Evolutionary conservation across 1,284 basidiomycete genomes (phyloP), one percentile per base, ranked within the genome.

Genomic region (Boletus coffeatus): DNA sequence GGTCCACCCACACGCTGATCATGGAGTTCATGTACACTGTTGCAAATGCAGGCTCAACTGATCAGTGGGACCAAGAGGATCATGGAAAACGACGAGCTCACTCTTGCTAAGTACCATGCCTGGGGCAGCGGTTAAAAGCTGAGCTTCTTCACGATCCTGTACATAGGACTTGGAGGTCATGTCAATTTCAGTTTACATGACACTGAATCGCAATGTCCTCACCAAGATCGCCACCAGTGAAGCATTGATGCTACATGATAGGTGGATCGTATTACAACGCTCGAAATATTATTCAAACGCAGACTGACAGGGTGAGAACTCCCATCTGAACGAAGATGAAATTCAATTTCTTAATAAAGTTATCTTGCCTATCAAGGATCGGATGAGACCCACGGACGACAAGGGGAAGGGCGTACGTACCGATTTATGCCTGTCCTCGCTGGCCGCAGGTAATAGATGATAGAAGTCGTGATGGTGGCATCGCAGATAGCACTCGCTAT

Each of bases 291-390:
- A 25, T 50, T 25, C 4, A 43, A 37, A 11, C 1, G 0, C 7
- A 53, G 7, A 56, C 71, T 57, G 50, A 73, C 70, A 62, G 63
- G 7, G 68, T 65, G 36, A 71, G 48, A 41, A 73, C 18, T 2
- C 71, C 71, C 72, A 71, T 73, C 48, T 71, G 63, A 7, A 73
- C 57, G 36, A 71, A 70, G 4, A 72, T 32, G 4, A 29, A 0
- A 2, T 64, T 69, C n/a, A 74, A 50, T 55, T 43, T 61, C 36
- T 58, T 62, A 46, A 71, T 4, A 7, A 62, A 65, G n/a, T 62
- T 41, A 5, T 43, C 59, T 57, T 21, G 64, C 37, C 67, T 65
- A 14, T 18, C 2, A 48, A 29, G 0, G 7, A 9, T 37, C 37
- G 5, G 1, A 36, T n/a, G 13, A 11, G 13, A 25, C 5, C 18